These are phyloP conservation scores for Ophiostoma novo-ulmi DNA, from an alignment of 2,329 filamentous ascomycete genomes.

Conservation along the genomic window DNA sequence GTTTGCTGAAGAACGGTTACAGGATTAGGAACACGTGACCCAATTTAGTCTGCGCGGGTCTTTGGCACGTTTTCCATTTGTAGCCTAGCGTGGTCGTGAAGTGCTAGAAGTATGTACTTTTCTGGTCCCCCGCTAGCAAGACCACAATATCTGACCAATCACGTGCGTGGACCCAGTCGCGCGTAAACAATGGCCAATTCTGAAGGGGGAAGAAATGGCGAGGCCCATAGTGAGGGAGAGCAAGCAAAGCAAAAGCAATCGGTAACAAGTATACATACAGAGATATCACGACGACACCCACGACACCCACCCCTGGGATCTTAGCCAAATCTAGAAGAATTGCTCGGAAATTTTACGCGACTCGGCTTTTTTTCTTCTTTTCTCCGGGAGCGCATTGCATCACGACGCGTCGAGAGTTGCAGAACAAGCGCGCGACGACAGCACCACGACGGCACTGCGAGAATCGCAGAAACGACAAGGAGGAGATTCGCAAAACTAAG, in stretches of 20 bases:
- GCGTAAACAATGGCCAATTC: slow-evolving; percentile 14
- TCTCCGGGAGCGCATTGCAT: background rate
- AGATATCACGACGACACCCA: background rate
- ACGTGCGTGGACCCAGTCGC: slow-evolving; percentile 7
- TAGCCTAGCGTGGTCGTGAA: background rate
- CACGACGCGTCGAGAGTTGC: slow-evolving; percentile 3
- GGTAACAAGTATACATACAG: slow-evolving; percentile 3
- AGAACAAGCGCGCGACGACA: background rate
- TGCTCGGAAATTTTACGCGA: slow-evolving; percentile 9
- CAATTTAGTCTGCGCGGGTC: background rate
- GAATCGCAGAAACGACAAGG: background rate
- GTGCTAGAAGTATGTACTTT: background rate
- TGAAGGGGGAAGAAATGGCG: background rate
- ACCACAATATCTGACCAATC: slow-evolving; percentile 15
- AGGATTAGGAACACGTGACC: background rate
- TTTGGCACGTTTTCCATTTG: slow-evolving; percentile 2
- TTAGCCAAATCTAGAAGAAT: background rate
- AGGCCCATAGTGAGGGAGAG: background rate
- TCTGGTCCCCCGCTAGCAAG: slow-evolving; percentile 11
- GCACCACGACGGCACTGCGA: background rate
- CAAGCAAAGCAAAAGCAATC: background rate
- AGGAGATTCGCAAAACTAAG: background rate
- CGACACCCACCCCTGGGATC: background rate
- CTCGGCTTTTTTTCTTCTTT: background rate
- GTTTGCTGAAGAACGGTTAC: background rate